Percentiles rank a stretch among this genome's conserved stretches.
Evolutionary conservation across 1,284 basidiomycete genomes (phyloP).

Genomic region (Melampsora larici-populina): DNA sequence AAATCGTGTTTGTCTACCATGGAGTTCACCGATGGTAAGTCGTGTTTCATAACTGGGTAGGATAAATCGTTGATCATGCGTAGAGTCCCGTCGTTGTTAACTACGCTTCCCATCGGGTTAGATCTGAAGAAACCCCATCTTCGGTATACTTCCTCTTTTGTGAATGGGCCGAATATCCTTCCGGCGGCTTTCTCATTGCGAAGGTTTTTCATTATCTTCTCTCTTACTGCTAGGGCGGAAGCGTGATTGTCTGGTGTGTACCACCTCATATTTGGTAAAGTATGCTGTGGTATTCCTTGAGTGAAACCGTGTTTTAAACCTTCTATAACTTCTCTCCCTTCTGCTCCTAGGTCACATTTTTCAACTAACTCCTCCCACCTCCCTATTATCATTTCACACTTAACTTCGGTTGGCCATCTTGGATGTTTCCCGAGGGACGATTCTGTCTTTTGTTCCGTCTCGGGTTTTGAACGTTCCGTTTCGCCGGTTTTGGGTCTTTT

Average conservation of each 20-base stretch:
- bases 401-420: neutral
- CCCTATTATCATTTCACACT: neutral
- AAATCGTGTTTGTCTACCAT: neutral
- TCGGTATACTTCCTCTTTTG: neutral
- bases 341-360: neutral
- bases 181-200: neutral
- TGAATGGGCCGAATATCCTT: slow-evolving; percentile 8
- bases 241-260: too few relatives aligned
- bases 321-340: neutral
- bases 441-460: too few relatives aligned
- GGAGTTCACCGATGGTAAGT: neutral
- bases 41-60: neutral
- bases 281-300: slow-evolving; percentile 14
- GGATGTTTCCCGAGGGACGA: too few relatives aligned
- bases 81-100: slow-evolving; percentile 1
- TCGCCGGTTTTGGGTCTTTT: too few relatives aligned
- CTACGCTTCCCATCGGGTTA: neutral
- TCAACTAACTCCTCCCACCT: neutral
- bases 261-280: neutral
- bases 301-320: neutral
- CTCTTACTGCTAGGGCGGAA: too few relatives aligned
- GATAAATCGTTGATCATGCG: slow-evolving; percentile 4
- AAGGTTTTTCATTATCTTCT: too few relatives aligned
- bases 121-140: slow-evolving; percentile 2
- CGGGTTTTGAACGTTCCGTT: too few relatives aligned